Percentiles rank a stretch among this genome's conserved stretches.
phyloP scores from a whole-genome alignment of 768 basidiomycete species.

The Mycena albidolilacea region DNA sequence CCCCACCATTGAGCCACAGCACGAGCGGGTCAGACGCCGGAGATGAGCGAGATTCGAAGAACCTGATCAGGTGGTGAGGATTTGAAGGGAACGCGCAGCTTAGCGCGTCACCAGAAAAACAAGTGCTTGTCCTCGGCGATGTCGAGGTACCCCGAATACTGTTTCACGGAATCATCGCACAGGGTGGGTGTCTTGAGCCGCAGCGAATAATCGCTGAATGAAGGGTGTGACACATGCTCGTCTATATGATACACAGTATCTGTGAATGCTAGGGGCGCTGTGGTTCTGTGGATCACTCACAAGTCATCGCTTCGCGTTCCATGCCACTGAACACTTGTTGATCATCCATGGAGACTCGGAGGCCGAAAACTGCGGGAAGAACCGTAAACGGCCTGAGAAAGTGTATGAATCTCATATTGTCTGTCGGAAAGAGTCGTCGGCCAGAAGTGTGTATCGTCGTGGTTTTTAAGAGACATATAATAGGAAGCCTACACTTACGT shows the following conservation, averaged over 20 bases:
- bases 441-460: conserved; percentile 19
- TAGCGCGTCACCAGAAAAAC: conserved; percentile 81
- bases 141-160: conserved; percentile 89
- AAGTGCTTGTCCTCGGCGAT: conserved; percentile 84
- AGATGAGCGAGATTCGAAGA: conserved; percentile 86
- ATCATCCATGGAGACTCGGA: conserved; percentile 1
- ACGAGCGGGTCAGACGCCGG: conserved; percentile 87
- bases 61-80: conserved; percentile 61
- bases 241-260: conserved; percentile 1
- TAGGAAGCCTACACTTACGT: too few relatives aligned
- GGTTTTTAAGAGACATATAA: neutral
- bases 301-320: neutral
- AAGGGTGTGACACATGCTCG: conserved; percentile 4
- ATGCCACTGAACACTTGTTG: neutral
- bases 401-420: conserved; percentile 10
- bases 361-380: conserved; percentile 7
- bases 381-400: neutral
- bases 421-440: conserved; percentile 13
- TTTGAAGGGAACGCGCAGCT: neutral
- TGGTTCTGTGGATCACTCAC: neutral
- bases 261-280: neutral
- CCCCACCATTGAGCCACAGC: conserved; percentile 90
- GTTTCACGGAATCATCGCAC: conserved; percentile 85
- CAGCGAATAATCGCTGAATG: conserved; percentile 62
- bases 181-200: conserved; percentile 77